phyloP scores from a whole-genome alignment of 257 asterid species.

The Scutellaria minor region DNA sequence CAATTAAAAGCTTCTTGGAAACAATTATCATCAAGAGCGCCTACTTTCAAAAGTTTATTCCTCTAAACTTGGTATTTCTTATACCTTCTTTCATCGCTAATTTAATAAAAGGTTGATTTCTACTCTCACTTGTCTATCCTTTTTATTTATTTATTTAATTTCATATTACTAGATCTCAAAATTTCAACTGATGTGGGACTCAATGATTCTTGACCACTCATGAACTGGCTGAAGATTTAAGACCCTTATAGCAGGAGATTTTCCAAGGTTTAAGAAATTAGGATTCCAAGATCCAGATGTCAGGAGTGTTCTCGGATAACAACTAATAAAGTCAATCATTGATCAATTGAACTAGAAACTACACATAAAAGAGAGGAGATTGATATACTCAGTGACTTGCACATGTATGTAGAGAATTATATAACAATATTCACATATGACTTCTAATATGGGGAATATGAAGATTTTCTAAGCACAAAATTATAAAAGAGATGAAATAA shows the following conservation, averaged over 20 bases:
- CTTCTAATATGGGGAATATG: background rate
- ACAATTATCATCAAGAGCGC: background rate
- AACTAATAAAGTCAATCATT: background rate
- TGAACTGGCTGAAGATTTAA: background rate
- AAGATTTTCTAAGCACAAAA: background rate
- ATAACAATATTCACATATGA: background rate
- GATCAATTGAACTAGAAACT: constrained; percentile 1
- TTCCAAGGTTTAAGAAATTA: background rate
- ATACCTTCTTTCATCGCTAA: background rate
- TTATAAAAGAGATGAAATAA: background rate
- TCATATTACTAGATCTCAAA: background rate
- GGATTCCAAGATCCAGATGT: background rate
- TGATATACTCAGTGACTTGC: background rate
- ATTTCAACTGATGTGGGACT: background rate
- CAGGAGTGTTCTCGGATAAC: background rate
- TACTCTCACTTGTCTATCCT: background rate
- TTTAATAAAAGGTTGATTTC: background rate
- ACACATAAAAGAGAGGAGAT: constrained; percentile 8
- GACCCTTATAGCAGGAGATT: background rate
- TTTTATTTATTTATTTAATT: background rate
- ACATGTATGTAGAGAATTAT: background rate
- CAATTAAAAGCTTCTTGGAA: background rate
- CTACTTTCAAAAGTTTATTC: background rate
- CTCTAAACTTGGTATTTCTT: background rate
- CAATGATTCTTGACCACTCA: background rate